phyloP scores from a whole-genome alignment of 345 rosid species.

The Salix dunnii region DNA sequence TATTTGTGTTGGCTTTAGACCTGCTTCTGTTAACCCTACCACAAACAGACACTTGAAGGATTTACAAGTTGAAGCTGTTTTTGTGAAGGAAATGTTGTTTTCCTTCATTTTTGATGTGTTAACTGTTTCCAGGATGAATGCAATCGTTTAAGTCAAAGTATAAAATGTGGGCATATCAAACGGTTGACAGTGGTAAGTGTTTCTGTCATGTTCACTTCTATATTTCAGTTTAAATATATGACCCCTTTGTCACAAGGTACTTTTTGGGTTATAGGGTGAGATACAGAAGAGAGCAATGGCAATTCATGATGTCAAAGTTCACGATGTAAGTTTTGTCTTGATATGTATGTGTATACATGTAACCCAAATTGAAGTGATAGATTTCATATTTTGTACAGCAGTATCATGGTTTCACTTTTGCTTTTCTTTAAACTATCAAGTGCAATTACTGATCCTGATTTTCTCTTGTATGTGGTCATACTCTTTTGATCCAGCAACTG shows the following conservation, averaged over 20 bases:
- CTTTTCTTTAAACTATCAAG: background rate
- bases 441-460: background rate
- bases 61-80: too few species aligned
- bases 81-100: too few species aligned
- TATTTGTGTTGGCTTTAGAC: too few species aligned
- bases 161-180: constrained; percentile 65
- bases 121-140: constrained; percentile 74
- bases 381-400: background rate
- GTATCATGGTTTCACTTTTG: too few species aligned
- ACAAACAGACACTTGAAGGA: too few species aligned
- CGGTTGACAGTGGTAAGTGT: constrained; percentile 65
- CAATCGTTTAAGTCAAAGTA: constrained; percentile 53
- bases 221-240: constrained; percentile 4
- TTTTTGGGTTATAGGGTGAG: constrained; percentile 57
- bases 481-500: constrained; percentile 47
- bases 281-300: constrained; percentile 60
- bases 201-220: constrained; percentile 8
- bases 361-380: background rate
- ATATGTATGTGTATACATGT: background rate
- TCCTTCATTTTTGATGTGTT: constrained; percentile 12
- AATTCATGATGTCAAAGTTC: constrained; percentile 59
- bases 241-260: background rate
- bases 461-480: constrained; percentile 9
- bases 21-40: too few species aligned
- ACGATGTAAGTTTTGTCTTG: constrained; percentile 50